Evolutionary conservation across 305 asterid species (phyloP).

Genomic region (Solanum aculeatissimum): DNA sequence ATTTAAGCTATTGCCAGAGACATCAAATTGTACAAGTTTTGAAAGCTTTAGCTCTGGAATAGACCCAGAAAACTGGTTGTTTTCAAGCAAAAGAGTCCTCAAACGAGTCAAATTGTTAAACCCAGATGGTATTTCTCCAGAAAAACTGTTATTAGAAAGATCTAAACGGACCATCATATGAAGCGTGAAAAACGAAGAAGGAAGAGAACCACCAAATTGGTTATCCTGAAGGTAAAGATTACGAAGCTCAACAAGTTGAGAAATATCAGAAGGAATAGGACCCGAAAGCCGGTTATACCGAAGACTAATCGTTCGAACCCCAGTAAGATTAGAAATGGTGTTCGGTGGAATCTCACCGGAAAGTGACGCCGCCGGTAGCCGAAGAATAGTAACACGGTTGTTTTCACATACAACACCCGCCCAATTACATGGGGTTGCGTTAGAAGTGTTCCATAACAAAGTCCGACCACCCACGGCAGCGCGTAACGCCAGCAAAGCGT

Average conservation of each 20-base stretch:
- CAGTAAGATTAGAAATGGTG: conserved; percentile 44
- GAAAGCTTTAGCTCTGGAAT: conserved; percentile 50
- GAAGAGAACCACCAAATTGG: conserved; percentile 39
- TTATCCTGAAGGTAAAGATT: conserved; percentile 83
- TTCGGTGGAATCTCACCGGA: conserved; percentile 36
- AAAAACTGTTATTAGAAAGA: conserved; percentile 61
- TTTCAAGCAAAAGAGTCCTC: conserved; percentile 61
- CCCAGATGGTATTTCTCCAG: conserved; percentile 49
- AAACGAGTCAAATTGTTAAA: conserved; percentile 60
- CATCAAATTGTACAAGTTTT: conserved; percentile 56
- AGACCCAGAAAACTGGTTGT: conserved; percentile 45
- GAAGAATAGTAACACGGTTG: conserved; percentile 58
- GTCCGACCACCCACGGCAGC: conserved; percentile 73
- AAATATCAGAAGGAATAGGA: conserved; percentile 52
- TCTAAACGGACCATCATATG: conserved; percentile 47
- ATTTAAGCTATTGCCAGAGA: conserved; percentile 58
- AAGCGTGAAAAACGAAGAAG: conserved; percentile 26
- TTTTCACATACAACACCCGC: conserved; percentile 56
- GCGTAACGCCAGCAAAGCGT: conserved; percentile 60
- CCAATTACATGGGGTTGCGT: conserved; percentile 63
- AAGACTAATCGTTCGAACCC: conserved; percentile 63
- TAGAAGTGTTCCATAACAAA: conserved; percentile 46
- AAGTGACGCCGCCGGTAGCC: conserved; percentile 79
- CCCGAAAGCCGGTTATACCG: conserved; percentile 79
- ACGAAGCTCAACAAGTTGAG: conserved; percentile 42